Percentiles rank a stretch among this genome's conserved stretches.
phyloP scores from a whole-genome alignment of 306 rosid genomes.

The apple (Malus domestica) region DNA sequence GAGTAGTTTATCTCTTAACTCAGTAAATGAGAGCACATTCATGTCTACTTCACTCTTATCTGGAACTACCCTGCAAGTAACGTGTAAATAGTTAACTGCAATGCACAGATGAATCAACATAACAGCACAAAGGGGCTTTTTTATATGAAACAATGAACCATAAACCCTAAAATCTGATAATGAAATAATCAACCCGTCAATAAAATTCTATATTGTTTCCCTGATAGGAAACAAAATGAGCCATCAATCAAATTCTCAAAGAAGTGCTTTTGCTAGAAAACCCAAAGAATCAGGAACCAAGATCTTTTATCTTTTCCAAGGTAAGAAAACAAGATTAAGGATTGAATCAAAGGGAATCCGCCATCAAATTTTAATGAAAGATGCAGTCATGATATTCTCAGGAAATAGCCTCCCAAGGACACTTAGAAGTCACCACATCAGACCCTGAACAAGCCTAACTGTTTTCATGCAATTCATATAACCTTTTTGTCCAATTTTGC shows the following conservation, averaged over 20 bases:
- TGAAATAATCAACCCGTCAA: neutral
- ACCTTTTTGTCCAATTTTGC: neutral
- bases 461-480: neutral
- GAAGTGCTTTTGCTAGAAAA: neutral
- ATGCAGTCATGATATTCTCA: neutral
- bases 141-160: neutral
- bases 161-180: neutral
- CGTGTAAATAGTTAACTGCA: conserved; percentile 5
- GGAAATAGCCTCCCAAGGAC: neutral
- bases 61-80: conserved; percentile 46
- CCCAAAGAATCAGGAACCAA: neutral
- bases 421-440: neutral
- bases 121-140: neutral
- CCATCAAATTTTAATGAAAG: neutral
- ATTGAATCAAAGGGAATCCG: neutral
- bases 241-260: neutral
- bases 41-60: conserved; percentile 41
- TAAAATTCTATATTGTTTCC: neutral
- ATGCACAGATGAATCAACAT: conserved; percentile 15
- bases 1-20: conserved; percentile 78
- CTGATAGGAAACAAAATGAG: neutral
- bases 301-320: neutral
- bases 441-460: neutral
- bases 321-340: neutral
- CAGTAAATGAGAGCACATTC: conserved; percentile 81